Evolutionary conservation across 2,329 filamentous ascomycete species (phyloP).

Genomic region (Trichophaea hybrida): DNA sequence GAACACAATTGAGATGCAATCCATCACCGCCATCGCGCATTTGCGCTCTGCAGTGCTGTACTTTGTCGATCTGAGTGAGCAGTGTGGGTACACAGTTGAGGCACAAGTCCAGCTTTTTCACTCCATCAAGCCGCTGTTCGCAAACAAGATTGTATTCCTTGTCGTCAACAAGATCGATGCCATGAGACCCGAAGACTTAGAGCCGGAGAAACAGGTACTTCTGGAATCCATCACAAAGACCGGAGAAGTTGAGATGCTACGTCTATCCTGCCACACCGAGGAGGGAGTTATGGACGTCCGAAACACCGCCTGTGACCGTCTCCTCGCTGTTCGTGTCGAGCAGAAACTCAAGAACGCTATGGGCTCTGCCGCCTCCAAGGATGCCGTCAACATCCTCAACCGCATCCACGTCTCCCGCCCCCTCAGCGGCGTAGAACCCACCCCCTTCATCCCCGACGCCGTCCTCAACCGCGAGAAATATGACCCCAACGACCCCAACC

Average conservation of each 20-base stretch:
- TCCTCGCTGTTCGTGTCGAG: slow-evolving; percentile 83
- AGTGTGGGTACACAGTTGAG: slow-evolving; percentile 85
- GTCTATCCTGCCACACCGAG: slow-evolving; percentile 86
- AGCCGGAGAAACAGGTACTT: slow-evolving; percentile 60
- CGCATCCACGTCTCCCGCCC: slow-evolving; percentile 96
- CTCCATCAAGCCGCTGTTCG: slow-evolving; percentile 91
- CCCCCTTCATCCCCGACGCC: slow-evolving; percentile 79
- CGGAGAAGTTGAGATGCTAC: slow-evolving; percentile 80
- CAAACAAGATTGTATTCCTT: slow-evolving; percentile 93
- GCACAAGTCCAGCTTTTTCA: slow-evolving; percentile 92
- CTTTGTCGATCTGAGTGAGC: slow-evolving; percentile 95
- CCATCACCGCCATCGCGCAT: slow-evolving; percentile 94
- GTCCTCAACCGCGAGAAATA: slow-evolving; percentile 73
- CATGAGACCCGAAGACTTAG: slow-evolving; percentile 70
- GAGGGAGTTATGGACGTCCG: slow-evolving; percentile 91
- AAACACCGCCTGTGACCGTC: slow-evolving; percentile 82
- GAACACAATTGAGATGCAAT: slow-evolving; percentile 99
- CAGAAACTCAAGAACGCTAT: slow-evolving; percentile 88
- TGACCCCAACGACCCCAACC: slow-evolving; percentile 75
- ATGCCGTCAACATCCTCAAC: slow-evolving; percentile 78
- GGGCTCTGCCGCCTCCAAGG: slow-evolving; percentile 60
- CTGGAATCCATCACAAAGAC: slow-evolving; percentile 69
- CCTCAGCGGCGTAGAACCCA: slow-evolving; percentile 60
- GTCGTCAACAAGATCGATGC: slow-evolving; percentile 98
- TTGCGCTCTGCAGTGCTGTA: slow-evolving; percentile 88